Conservation (phyloP, 176 grass and related monocot genomes). For the Alopecurus myosuroides region DNA sequence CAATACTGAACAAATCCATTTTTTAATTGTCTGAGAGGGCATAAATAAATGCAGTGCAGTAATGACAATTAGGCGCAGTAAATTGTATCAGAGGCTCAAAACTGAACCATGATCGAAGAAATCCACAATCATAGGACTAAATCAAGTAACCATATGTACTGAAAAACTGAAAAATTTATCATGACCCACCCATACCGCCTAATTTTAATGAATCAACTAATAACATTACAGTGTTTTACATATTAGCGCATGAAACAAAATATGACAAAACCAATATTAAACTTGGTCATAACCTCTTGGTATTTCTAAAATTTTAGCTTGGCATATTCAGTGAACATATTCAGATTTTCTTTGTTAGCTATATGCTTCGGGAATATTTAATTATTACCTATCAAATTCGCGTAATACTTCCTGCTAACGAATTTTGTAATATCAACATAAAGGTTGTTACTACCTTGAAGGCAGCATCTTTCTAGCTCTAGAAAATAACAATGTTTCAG, state of each 20-base stretch:
- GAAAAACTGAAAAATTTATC: background rate
- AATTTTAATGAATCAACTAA: background rate
- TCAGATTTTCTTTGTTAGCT: background rate
- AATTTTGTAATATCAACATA: no score
- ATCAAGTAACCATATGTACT: background rate
- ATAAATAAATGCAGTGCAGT: background rate
- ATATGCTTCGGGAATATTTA: no score
- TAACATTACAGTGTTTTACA: background rate
- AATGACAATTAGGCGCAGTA: background rate
- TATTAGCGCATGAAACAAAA: background rate
- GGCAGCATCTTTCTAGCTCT: no score
- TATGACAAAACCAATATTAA: background rate
- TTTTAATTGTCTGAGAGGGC: background rate
- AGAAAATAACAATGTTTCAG: no score
- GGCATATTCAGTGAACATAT: background rate
- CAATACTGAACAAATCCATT: background rate
- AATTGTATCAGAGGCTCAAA: background rate
- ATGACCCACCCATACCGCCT: background rate
- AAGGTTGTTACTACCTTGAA: no score
- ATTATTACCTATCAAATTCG: background rate
- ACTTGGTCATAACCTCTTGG: background rate
- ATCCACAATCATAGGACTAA: background rate
- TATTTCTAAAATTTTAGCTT: background rate
- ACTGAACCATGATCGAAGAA: background rate
- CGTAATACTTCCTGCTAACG: background rate